Base-by-base conservation (phyloP, 257 asterid genomes). In the Leonotis leonurus region DNA sequence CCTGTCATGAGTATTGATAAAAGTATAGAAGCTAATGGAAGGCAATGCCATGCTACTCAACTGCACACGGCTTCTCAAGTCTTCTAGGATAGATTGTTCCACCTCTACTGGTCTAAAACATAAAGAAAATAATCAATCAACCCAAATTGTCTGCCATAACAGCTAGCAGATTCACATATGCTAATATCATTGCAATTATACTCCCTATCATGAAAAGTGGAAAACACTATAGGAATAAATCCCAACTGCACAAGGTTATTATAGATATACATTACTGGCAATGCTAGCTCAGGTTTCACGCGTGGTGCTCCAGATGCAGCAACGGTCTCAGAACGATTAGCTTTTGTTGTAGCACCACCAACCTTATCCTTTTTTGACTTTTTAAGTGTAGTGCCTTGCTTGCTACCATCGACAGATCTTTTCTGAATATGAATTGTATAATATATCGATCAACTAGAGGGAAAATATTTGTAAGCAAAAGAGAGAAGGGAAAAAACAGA, bases 21-120 rank as follows among this genome's bases (percentile, higher is more conserved):
- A 85, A 62, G 99, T 93, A 65, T 89, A 93, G 77, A 89, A 89
- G 85, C 96, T 86, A 70, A 93, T 76, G 33, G 99, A 93, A 56
- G 97, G 99, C 80, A 89, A 78, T 50, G 85, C 75, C 66, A 74
- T 56, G 67, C 77, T 87, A 75, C 81, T 85, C 85, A 93, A 78
- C 81, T 85, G 97, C 71, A 89, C 96, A 52, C 99, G 99, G 62
- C 81, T 93, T 70, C 96, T 82, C 75, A 89, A 74, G 78, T 89
- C 99, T 70, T 93, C 99, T 62, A 93, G 94, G 70, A 93, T 87
- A 70, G 95, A 87, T 69, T 77, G 94, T 67, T 89, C 99, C 77
- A 93, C 94, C 76, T 87, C 96, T 60, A 74, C 49, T 7, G 96
- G 89, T 72, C 98, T 90, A 75, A 58, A 64, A 71, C 57, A 60